These are phyloP conservation scores for Rhizopogon vesiculosus DNA, from an alignment of 768 basidiomycete genomes.

Conservation along the genomic window DNA sequence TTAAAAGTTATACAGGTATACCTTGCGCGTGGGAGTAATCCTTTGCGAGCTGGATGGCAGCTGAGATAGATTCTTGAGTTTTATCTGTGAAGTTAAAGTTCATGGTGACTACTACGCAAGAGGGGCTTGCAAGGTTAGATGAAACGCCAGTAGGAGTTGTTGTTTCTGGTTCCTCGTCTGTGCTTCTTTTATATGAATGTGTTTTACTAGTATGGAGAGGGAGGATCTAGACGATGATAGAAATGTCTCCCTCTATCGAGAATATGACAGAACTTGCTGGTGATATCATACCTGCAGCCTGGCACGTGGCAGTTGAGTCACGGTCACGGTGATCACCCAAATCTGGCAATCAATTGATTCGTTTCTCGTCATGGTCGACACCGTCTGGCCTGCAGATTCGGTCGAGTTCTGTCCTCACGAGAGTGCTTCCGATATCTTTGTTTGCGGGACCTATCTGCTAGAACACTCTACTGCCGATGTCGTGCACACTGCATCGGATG, in stretches of 20 bases:
- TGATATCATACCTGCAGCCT: neutral
- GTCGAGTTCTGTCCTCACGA: slow-evolving; percentile 86
- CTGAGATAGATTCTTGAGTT: slow-evolving; percentile 61
- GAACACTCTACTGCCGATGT: slow-evolving; percentile 33
- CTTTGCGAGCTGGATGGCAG: slow-evolving; percentile 76
- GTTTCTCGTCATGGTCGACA: slow-evolving; percentile 40
- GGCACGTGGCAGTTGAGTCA: neutral
- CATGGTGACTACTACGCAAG: slow-evolving; percentile 13
- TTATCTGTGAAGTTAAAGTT: slow-evolving; percentile 86
- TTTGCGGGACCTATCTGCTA: slow-evolving; percentile 91
- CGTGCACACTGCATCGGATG: neutral
- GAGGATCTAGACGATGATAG: neutral
- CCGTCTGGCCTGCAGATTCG: slow-evolving; percentile 82
- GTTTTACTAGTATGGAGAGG: neutral
- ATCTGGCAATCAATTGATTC: neutral
- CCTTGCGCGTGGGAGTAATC: slow-evolving; percentile 83
- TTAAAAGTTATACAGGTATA: slow-evolving; percentile 24
- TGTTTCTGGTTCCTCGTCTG: neutral
- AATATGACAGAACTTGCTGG: slow-evolving; percentile 2
- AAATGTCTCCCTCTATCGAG: neutral
- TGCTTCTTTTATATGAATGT: neutral
- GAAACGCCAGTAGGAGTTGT: neutral
- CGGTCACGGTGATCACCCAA: neutral
- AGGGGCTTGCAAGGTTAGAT: neutral
- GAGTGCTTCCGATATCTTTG: slow-evolving; percentile 57